Conservation (phyloP, 805 yeast genomes). For the Candida maesae region DNA sequence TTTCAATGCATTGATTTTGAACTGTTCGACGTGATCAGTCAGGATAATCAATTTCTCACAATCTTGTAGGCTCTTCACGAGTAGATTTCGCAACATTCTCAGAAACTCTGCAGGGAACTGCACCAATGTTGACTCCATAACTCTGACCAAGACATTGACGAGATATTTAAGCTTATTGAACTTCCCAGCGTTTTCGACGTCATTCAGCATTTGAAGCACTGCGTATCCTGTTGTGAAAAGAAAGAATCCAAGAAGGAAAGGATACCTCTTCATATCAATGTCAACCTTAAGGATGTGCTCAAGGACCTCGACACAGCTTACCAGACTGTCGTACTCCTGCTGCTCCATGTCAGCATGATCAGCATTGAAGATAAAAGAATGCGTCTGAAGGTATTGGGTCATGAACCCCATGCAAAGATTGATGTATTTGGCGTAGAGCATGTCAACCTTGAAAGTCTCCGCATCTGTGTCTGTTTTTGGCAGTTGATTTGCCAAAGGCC, state of each 20-base stretch:
- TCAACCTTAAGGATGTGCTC: constrained; percentile 20
- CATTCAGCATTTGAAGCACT: constrained; percentile 20
- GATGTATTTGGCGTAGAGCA: constrained; percentile 23
- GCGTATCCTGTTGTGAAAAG: constrained; percentile 22
- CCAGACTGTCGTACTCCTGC: constrained; percentile 12
- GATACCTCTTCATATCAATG: constrained; percentile 19
- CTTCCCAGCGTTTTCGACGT: constrained; percentile 17
- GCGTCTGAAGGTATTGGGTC: constrained; percentile 14
- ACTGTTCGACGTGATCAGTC: constrained; percentile 18
- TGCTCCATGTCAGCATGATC: constrained; percentile 16
- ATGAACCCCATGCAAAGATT: constrained; percentile 18
- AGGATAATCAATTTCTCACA: constrained; percentile 24
- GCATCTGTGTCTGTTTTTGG: constrained; percentile 15
- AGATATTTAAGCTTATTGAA: constrained; percentile 24
- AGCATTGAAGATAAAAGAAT: constrained; percentile 15
- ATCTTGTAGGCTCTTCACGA: constrained; percentile 23
- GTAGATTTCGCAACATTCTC: constrained; percentile 23
- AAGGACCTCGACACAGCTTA: constrained; percentile 18
- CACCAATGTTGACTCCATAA: constrained; percentile 27
- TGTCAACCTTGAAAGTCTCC: constrained; percentile 14
- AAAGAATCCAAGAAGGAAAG: constrained; percentile 22
- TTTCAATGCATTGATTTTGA: constrained; percentile 21
- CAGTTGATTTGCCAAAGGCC: constrained; percentile 2
- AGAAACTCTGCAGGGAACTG: constrained; percentile 27
- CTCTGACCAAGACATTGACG: constrained; percentile 22